Evolutionary conservation across 225 moss, liverwort and hornwort genomes (phyloP), one percentile per base, ranked within the genome.

Genomic region (Antitrichia curtipendula): DNA sequence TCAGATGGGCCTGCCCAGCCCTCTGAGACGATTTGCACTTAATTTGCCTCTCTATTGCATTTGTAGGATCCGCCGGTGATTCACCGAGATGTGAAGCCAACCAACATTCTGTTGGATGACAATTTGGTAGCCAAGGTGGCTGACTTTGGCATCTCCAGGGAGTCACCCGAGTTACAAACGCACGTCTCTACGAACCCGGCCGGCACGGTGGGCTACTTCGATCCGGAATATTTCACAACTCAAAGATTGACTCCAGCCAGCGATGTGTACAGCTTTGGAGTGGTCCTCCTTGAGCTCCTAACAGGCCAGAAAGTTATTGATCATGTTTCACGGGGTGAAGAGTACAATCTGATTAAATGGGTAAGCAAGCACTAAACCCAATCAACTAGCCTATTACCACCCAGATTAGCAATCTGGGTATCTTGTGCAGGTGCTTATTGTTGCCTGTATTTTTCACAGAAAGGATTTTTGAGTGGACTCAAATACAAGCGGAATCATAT

Each of bases 91-190:
- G 88, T 93, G 77, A 93, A 91, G 80, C 91, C 91, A 24, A 83
- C 76, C 72, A 93, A 93, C 81, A 91, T 93, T 40, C 81, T 93
- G 78, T 74, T 93, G 84, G 91, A 93, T 40, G 90, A 90, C 3
- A 83, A 93, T 75, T 72, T 93, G 60, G 86, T 91, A 10, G 93
- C 93, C 43, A 93, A 93, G 84, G 89, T 93, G 38, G 93, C 91
- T 16, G 93, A 93, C 66, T 91, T 93, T 38, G 90, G 91, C 10
- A 93, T 91, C 84, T 93, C 93, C 32, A 91, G 86, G 53, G 93
- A 91, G 80, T 90, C 90, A n/a, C 45, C 70, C 10, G 89, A 87
- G 80, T 75, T 91, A 5, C 45, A 89, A n/a, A 93, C 90, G 8
- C 91, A 93, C 13, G 83, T 91, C 40, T 91, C 91, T 5, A 91